Conservation (phyloP, 2,329 filamentous ascomycete genomes). For the Nothomitra cinnamomea region DNA sequence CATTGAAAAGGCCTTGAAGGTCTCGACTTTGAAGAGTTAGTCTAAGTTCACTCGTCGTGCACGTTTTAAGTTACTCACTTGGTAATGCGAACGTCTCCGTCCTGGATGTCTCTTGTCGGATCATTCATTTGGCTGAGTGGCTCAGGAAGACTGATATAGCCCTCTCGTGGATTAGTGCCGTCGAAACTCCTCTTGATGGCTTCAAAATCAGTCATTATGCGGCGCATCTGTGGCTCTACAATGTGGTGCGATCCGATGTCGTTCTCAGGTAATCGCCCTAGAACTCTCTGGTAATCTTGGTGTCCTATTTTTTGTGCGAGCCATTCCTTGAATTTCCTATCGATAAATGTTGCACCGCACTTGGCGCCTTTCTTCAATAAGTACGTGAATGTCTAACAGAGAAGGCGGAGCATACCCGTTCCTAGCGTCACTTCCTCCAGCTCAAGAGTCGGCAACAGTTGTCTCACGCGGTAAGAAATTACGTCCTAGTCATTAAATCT, state of each 20-base stretch:
- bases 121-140: too few relatives aligned
- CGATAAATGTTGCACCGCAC: not conserved
- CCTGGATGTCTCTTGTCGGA: too few relatives aligned
- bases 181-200: not conserved
- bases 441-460: not conserved
- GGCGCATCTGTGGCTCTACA: not conserved
- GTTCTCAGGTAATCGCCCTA: not conserved
- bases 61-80: not conserved
- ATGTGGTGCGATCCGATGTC: not conserved
- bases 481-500: not conserved
- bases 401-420: not conserved
- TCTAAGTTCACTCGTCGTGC: not conserved
- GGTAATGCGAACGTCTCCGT: not conserved
- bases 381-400: not conserved
- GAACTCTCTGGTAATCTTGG: not conserved
- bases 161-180: not conserved
- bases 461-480: not conserved
- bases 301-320: not conserved
- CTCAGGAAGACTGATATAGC: not conserved
- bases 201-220: not conserved
- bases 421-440: not conserved
- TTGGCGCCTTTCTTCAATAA: not conserved
- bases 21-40: not conserved
- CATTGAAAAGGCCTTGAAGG: not conserved
- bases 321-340: not conserved